These are phyloP conservation scores for Pseudogymnoascus sp. DNA, from an alignment of 2,329 filamentous ascomycete species.

Conservation along the genomic window DNA sequence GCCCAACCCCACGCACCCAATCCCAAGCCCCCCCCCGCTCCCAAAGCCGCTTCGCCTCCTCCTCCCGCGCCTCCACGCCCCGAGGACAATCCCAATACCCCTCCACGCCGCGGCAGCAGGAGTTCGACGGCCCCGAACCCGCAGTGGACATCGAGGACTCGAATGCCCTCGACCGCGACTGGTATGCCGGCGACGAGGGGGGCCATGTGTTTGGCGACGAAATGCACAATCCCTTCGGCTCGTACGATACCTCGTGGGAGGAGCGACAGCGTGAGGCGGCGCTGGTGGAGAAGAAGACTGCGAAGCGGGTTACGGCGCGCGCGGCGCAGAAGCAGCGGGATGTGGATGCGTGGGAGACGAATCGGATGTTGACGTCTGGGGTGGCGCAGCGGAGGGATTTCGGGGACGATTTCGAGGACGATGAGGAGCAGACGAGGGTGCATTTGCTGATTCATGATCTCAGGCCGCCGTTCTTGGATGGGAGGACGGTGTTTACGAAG, in stretches of 20 bases:
- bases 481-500: conserved; percentile 92
- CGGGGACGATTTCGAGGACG: conserved; percentile 75
- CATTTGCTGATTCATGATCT: conserved; percentile 92
- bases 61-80: conserved; percentile 27
- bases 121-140: conserved; percentile 57
- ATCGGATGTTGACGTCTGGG: conserved; percentile 93
- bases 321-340: conserved; percentile 85
- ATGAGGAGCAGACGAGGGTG: conserved; percentile 81
- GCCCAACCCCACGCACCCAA: neutral
- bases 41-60: conserved; percentile 29
- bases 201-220: conserved; percentile 85
- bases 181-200: conserved; percentile 84
- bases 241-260: conserved; percentile 65
- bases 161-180: conserved; percentile 76
- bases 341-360: conserved; percentile 97
- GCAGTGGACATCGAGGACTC: conserved; percentile 60
- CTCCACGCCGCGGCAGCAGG: conserved; percentile 43
- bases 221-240: conserved; percentile 84
- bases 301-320: conserved; percentile 63
- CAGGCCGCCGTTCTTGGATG: conserved; percentile 89
- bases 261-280: conserved; percentile 64
- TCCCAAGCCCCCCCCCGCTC: conserved; percentile 33
- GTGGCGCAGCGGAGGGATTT: conserved; percentile 85
- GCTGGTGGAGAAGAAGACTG: conserved; percentile 72
- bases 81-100: conserved; percentile 26